Conservation (phyloP, 148 eudicot species). For the Silene conica region DNA sequence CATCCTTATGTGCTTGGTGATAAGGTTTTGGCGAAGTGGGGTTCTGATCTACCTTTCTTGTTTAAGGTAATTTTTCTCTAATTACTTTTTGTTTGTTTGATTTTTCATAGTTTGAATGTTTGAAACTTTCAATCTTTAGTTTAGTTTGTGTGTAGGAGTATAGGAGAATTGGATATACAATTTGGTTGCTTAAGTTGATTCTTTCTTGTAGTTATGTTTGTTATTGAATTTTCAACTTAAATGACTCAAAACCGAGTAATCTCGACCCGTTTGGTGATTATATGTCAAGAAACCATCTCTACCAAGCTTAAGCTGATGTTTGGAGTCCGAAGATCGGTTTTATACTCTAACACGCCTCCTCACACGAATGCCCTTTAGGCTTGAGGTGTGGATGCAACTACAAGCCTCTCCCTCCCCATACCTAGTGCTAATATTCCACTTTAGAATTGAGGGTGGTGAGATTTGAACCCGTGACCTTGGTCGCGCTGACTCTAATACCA, state of each 20-base stretch:
- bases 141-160: not conserved
- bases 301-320: no score
- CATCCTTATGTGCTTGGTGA: slow-evolving; percentile 69
- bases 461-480: no score
- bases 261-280: no score
- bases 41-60: slow-evolving; percentile 73
- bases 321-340: no score
- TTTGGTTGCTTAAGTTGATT: slow-evolving; percentile 2
- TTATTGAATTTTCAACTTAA: not conserved
- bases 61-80: slow-evolving; percentile 52
- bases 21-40: slow-evolving; percentile 60
- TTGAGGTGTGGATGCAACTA: no score
- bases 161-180: not conserved
- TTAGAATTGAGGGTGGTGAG: no score
- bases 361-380: no score
- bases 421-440: no score
- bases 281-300: no score
- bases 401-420: no score
- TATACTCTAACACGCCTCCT: no score
- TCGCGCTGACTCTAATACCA: no score
- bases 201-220: not conserved
- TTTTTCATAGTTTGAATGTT: not conserved
- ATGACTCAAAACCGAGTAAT: not conserved
- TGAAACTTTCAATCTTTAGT: not conserved
- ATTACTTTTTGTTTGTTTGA: not conserved